phyloP scores from a whole-genome alignment of 352 stramenopile genomes.

The Pythium graminicola region DNA sequence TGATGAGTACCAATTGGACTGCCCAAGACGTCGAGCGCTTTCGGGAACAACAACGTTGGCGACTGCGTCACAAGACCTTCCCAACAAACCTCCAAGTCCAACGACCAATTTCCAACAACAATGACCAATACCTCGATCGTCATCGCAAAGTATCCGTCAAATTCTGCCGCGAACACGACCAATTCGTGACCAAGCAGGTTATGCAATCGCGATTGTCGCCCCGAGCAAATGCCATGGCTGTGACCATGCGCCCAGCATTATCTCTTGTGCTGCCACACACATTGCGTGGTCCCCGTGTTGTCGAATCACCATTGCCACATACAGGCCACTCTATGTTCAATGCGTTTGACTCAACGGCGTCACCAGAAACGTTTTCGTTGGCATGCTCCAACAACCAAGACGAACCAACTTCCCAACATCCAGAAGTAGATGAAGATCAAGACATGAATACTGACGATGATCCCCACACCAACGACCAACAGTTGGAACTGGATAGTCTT shows the following conservation, averaged over 20 bases:
- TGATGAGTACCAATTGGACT: slow-evolving; percentile 20
- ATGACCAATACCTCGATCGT: slow-evolving; percentile 14
- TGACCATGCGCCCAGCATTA: slow-evolving; percentile 12
- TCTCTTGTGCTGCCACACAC: slow-evolving; percentile 1
- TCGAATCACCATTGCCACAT: slow-evolving; percentile 19
- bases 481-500: slow-evolving; percentile 9
- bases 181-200: slow-evolving; percentile 10
- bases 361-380: slow-evolving; percentile 21
- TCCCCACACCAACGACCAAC: neutral
- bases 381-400: slow-evolving; percentile 12
- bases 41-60: slow-evolving; percentile 21
- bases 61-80: slow-evolving; percentile 15
- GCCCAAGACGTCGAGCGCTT: slow-evolving; percentile 26
- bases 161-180: slow-evolving; percentile 21
- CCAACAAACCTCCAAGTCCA: neutral
- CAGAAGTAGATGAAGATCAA: neutral
- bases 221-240: slow-evolving; percentile 6
- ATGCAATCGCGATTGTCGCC: neutral
- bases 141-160: slow-evolving; percentile 19
- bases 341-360: slow-evolving; percentile 23
- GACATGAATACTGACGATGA: slow-evolving; percentile 15
- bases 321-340: slow-evolving; percentile 19
- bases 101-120: slow-evolving; percentile 3
- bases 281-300: neutral
- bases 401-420: too few species aligned